Evolutionary conservation across 352 stramenopile genomes (phyloP).

Genomic region (Globisporangium heterothallicum): DNA sequence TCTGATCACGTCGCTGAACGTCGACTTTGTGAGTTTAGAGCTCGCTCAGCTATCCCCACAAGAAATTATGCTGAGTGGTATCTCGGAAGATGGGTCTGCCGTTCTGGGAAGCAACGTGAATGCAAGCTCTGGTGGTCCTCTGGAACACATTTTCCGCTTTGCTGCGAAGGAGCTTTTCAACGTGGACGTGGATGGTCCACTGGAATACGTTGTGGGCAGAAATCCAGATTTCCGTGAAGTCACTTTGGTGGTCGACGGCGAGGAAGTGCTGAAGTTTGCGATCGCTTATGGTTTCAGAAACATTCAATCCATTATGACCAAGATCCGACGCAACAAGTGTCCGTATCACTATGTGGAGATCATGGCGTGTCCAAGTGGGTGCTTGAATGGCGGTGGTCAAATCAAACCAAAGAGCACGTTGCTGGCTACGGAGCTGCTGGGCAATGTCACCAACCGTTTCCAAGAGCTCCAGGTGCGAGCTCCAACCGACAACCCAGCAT

Average conservation of each 20-base stretch:
- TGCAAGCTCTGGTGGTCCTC: constrained; percentile 80
- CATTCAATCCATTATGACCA: constrained; percentile 93
- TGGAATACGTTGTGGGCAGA: constrained; percentile 83
- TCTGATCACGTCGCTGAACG: constrained; percentile 43
- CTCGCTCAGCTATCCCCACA: constrained; percentile 56
- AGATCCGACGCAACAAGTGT: constrained; percentile 87
- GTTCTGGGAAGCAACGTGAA: constrained; percentile 63
- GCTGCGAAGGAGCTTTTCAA: constrained; percentile 88
- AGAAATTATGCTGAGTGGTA: constrained; percentile 65
- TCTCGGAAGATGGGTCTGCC: constrained; percentile 42
- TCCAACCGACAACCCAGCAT: constrained; percentile 62
- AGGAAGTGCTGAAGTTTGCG: constrained; percentile 90
- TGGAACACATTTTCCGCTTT: constrained; percentile 91
- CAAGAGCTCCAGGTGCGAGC: constrained; percentile 53
- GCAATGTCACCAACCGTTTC: constrained; percentile 63
- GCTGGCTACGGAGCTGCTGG: constrained; percentile 46
- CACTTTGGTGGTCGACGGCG: constrained; percentile 55
- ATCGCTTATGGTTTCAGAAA: constrained; percentile 97
- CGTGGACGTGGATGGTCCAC: constrained; percentile 70
- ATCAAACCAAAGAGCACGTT: constrained; percentile 71
- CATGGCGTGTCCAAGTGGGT: constrained; percentile 98
- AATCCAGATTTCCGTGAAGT: constrained; percentile 90
- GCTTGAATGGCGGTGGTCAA: constrained; percentile 96
- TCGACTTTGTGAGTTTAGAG: constrained; percentile 66
- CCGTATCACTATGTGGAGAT: constrained; percentile 97